phyloP scores from a whole-genome alignment of 208 protist genomes.

The Trypanosoma scelopori region DNA sequence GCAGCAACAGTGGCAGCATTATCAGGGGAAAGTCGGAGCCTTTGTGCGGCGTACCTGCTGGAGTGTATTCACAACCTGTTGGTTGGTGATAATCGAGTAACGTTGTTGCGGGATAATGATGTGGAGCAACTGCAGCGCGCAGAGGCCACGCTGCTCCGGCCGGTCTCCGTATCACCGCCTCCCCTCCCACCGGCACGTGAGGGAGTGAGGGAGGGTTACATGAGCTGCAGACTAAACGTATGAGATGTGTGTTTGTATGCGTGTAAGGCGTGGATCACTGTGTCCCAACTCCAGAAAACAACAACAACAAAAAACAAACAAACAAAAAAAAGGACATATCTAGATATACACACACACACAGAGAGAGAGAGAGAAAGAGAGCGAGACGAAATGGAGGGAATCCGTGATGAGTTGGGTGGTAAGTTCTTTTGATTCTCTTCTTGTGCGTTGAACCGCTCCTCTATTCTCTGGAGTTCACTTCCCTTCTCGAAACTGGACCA shows the following conservation, averaged over 20 bases:
- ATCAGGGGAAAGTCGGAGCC: constrained; percentile 31
- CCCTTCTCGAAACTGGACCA: no score
- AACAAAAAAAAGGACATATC: not conserved
- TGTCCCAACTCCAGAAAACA: not conserved
- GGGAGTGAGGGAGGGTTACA: not conserved
- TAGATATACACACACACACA: not conserved
- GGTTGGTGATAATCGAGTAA: constrained; percentile 37
- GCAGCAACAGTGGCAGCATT: constrained; percentile 37
- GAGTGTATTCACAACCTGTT: constrained; percentile 65
- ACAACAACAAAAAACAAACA: no score
- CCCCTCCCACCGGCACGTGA: not conserved
- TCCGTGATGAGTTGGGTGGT: not conserved
- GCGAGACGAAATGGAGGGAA: constrained; percentile 2
- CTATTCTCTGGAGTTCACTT: not conserved
- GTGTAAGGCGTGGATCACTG: no score
- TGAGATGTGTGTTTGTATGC: not conserved
- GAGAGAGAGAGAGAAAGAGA: not conserved
- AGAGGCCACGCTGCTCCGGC: constrained; percentile 29
- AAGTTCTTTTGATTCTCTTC: no score
- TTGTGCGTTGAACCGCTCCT: not conserved
- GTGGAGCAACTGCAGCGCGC: constrained; percentile 33
- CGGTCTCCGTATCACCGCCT: constrained; percentile 17
- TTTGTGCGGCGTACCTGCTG: constrained; percentile 58
- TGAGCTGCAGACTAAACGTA: not conserved
- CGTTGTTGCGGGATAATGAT: constrained; percentile 36